Percentiles rank a stretch among this genome's conserved stretches.
These are phyloP conservation scores for Tulasnella sp. DNA, from an alignment of 768 basidiomycete species.

Conservation along the genomic window DNA sequence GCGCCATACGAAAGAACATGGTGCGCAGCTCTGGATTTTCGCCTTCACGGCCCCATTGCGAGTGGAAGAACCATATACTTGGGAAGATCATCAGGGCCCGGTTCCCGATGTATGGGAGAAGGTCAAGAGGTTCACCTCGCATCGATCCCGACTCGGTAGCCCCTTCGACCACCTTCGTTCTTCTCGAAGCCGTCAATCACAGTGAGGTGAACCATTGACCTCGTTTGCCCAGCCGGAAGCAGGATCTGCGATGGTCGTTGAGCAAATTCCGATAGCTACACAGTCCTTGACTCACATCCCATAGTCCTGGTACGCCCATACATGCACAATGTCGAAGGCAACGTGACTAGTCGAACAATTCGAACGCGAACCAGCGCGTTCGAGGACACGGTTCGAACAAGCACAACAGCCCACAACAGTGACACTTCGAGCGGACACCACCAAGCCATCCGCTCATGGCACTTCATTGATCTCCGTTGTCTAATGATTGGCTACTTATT, in stretches of 20 bases:
- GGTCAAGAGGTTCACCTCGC: constrained; percentile 32
- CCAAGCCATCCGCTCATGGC: too few relatives aligned
- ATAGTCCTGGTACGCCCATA: constrained; percentile 32
- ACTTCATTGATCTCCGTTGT: too few relatives aligned
- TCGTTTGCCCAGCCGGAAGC: constrained; percentile 54
- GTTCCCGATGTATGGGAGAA: neutral
- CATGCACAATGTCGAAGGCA: too few relatives aligned
- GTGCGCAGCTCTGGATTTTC: constrained; percentile 82
- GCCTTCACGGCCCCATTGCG: constrained; percentile 33
- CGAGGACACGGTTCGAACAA: too few relatives aligned
- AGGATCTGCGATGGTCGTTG: constrained; percentile 35
- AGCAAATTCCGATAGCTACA: neutral
- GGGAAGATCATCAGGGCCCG: too few relatives aligned
- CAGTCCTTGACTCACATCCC: constrained; percentile 27
- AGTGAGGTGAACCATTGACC: constrained; percentile 68
- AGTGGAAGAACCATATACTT: constrained; percentile 32
- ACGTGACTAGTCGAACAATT: too few relatives aligned
- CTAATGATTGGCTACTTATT: too few relatives aligned
- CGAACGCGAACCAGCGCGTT: too few relatives aligned
- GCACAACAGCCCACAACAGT: too few relatives aligned
- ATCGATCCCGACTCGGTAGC: constrained; percentile 78
- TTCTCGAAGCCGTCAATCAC: constrained; percentile 62
- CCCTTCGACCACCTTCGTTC: constrained; percentile 52
- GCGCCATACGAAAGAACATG: constrained; percentile 73
- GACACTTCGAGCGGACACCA: too few relatives aligned